Conservation (phyloP, 257 asterid genomes). For the Primulina huaijiensis region DNA sequence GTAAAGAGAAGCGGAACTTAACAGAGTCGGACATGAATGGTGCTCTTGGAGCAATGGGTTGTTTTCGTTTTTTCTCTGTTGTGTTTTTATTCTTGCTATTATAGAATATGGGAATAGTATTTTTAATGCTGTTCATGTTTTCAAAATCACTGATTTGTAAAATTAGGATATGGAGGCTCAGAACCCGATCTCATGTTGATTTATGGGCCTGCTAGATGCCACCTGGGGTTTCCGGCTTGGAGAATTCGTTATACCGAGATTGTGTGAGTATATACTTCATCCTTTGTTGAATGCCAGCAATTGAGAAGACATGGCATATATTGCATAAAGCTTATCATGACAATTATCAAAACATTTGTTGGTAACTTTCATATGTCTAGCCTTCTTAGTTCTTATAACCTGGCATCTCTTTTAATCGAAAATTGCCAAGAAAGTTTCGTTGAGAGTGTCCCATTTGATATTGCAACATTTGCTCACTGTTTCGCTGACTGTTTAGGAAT, state of each 20-base stretch:
- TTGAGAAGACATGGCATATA: no score
- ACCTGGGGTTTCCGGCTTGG: slow-evolving; percentile 94
- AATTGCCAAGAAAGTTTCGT: no score
- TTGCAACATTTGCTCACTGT: no score
- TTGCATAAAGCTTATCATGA: no score
- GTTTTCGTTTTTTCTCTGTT: slow-evolving; percentile 20
- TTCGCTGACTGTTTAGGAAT: no score
- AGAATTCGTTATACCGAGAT: slow-evolving; percentile 90
- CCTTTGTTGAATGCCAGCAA: no score
- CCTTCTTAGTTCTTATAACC: no score
- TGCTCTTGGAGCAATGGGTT: slow-evolving; percentile 68
- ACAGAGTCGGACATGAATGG: slow-evolving; percentile 71
- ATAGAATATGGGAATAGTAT: neutral
- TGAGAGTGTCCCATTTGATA: no score
- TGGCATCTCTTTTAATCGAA: no score
- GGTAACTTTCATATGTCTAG: no score
- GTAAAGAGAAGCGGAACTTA: slow-evolving; percentile 41
- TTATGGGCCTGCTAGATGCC: slow-evolving; percentile 89
- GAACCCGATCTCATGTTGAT: slow-evolving; percentile 86
- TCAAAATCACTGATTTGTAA: slow-evolving; percentile 11
- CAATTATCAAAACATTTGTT: no score
- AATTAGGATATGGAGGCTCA: slow-evolving; percentile 57
- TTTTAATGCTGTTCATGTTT: no score
- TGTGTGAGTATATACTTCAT: slow-evolving; percentile 50
- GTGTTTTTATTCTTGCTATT: slow-evolving; percentile 3